Evolutionary conservation across 345 rosid species (phyloP).

Genomic region (Eucalyptus pauciflora): DNA sequence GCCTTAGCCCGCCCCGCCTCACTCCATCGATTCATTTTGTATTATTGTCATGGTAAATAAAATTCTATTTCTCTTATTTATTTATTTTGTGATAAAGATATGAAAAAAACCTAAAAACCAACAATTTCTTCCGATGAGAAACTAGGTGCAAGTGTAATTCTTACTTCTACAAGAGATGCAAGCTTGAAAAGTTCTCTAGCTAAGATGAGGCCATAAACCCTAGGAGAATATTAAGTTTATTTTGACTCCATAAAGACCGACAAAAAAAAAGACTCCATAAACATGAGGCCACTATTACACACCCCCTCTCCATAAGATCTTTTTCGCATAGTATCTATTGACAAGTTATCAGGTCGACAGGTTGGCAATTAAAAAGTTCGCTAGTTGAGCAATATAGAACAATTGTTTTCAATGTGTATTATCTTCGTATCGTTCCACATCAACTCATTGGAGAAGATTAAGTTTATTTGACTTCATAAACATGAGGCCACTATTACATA

Average conservation of each 20-base stretch:
- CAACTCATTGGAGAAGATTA: background rate
- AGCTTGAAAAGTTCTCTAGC: background rate
- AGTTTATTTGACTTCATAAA: background rate
- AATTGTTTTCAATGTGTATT: no score
- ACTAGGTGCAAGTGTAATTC: background rate
- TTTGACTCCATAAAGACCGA: no score
- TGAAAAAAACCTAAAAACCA: background rate
- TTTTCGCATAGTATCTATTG: no score
- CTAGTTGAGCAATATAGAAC: no score
- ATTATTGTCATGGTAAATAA: background rate
- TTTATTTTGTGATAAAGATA: background rate
- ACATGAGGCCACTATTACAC: no score
- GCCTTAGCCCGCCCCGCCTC: background rate
- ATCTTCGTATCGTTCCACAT: no score
- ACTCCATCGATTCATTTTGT: accelerated
- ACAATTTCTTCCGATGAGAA: background rate
- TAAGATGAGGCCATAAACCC: no score
- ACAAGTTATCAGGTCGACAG: no score
- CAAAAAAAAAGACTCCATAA: no score
- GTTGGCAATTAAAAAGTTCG: no score
- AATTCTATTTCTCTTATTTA: background rate
- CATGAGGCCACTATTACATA: background rate
- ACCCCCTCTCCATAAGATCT: no score
- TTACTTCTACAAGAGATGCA: background rate
- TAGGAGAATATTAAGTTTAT: no score